Percentiles rank a stretch among this genome's conserved stretches.
Conservation (phyloP, 1,284 basidiomycete species). For the Trichosporon sp. region DNA sequence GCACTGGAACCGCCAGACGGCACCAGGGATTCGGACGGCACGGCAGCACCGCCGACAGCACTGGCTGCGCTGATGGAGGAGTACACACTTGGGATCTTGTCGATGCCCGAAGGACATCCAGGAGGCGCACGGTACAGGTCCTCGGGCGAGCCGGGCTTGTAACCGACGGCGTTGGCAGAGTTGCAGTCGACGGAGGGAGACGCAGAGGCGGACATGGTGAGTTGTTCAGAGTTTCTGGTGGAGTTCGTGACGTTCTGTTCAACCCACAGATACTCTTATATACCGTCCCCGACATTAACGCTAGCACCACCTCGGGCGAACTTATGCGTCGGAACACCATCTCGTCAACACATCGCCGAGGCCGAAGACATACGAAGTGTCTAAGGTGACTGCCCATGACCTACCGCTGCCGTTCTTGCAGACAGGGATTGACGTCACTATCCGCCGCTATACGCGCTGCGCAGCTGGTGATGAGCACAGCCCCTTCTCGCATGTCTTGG, state of each 20-base stretch:
- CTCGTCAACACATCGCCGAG: background rate
- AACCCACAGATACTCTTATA: background rate
- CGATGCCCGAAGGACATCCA: background rate
- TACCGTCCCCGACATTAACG: background rate
- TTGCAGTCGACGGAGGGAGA: background rate
- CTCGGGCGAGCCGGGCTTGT: background rate
- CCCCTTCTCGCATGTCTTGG: background rate
- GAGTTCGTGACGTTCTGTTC: background rate
- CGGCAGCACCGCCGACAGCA: background rate
- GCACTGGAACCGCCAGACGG: background rate
- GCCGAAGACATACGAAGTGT: background rate
- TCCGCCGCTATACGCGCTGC: background rate
- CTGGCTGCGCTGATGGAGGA: background rate
- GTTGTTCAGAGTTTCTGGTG: background rate
- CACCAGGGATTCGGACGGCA: background rate
- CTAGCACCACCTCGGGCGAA: background rate
- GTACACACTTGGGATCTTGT: background rate
- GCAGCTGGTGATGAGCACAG: background rate
- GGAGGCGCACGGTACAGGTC: background rate
- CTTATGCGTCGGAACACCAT: background rate
- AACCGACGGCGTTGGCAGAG: background rate
- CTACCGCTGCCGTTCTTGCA: background rate
- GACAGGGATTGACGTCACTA: background rate
- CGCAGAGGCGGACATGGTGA: background rate
- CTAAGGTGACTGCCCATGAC: background rate